Evolutionary conservation across 2,329 filamentous ascomycete genomes (phyloP).

Genomic region (Biscogniauxia sp.): DNA sequence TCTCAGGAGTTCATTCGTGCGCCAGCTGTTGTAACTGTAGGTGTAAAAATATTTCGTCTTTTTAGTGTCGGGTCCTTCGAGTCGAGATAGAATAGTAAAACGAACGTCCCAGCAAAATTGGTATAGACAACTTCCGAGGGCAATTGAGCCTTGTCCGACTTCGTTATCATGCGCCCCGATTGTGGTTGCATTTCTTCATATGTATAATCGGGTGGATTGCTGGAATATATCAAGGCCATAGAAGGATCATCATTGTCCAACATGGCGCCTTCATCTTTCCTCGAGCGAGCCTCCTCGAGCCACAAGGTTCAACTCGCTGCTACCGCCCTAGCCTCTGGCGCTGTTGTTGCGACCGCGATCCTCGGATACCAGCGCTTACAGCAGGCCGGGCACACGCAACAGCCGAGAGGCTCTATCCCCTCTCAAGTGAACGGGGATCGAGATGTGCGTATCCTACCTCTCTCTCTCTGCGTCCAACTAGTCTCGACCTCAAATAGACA

Average conservation of each 20-base stretch:
- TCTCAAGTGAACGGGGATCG: conserved; percentile 33
- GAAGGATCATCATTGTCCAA: not conserved
- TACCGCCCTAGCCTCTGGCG: conserved; percentile 66
- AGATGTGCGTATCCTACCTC: conserved; percentile 29
- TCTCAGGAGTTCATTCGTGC: no score
- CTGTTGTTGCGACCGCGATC: conserved; percentile 57
- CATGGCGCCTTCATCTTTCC: conserved; percentile 37
- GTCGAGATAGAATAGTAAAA: no score
- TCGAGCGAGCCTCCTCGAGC: conserved; percentile 44
- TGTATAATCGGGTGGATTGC: no score
- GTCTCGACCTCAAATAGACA: not conserved
- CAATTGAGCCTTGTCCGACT: no score
- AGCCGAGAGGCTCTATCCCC: conserved; percentile 61
- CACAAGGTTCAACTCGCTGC: conserved; percentile 62
- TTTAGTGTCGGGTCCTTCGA: no score
- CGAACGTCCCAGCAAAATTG: no score
- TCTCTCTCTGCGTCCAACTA: not conserved
- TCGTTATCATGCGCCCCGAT: no score
- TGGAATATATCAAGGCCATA: no score
- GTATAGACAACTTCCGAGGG: no score
- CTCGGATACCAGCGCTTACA: conserved; percentile 62
- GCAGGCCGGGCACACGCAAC: conserved; percentile 50
- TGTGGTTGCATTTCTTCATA: no score
- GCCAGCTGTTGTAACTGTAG: no score
- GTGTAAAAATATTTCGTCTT: no score